phyloP scores from a whole-genome alignment of 805 yeast species.

The Wickerhamomyces pijperi region DNA sequence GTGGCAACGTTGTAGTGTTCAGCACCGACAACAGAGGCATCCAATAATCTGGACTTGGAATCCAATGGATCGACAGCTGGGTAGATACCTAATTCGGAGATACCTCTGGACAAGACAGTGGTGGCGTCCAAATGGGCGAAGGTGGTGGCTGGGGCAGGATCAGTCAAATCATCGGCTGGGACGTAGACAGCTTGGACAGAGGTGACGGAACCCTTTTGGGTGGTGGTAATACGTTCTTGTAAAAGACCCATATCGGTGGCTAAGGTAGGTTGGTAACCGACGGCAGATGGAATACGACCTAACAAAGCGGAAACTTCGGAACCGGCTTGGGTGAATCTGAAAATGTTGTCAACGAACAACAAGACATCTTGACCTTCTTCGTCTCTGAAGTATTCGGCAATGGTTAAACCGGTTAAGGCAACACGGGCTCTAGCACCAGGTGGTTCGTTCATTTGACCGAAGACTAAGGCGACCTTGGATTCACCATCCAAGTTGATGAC shows the following conservation, averaged over 20 bases:
- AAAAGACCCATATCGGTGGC: slow-evolving; percentile 99
- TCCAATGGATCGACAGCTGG: slow-evolving; percentile 99
- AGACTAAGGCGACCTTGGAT: slow-evolving; percentile 97
- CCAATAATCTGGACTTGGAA: slow-evolving; percentile 97
- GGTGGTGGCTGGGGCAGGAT: slow-evolving; percentile 99
- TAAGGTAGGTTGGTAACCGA: slow-evolving; percentile 99
- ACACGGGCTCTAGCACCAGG: slow-evolving; percentile 99
- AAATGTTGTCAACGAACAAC: slow-evolving; percentile 98
- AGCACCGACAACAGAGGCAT: slow-evolving; percentile 93
- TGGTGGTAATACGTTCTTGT: slow-evolving; percentile 99
- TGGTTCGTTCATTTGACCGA: slow-evolving; percentile 99
- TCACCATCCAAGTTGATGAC: slow-evolving; percentile 99
- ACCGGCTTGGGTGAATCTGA: slow-evolving; percentile 99
- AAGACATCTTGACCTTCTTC: slow-evolving; percentile 99
- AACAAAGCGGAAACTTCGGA: slow-evolving; percentile 99
- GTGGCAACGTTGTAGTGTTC: slow-evolving; percentile 97
- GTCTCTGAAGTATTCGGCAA: slow-evolving; percentile 99
- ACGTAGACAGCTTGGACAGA: slow-evolving; percentile 99
- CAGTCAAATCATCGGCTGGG: slow-evolving; percentile 99
- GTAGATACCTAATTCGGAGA: slow-evolving; percentile 99
- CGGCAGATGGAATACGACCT: slow-evolving; percentile 99
- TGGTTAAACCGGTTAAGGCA: slow-evolving; percentile 98
- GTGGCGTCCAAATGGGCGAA: slow-evolving; percentile 99
- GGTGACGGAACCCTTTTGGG: slow-evolving; percentile 99
- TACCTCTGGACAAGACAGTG: slow-evolving; percentile 99